phyloP scores from a whole-genome alignment of 108 stramenopile species.

The Skeletonema grethae region DNA sequence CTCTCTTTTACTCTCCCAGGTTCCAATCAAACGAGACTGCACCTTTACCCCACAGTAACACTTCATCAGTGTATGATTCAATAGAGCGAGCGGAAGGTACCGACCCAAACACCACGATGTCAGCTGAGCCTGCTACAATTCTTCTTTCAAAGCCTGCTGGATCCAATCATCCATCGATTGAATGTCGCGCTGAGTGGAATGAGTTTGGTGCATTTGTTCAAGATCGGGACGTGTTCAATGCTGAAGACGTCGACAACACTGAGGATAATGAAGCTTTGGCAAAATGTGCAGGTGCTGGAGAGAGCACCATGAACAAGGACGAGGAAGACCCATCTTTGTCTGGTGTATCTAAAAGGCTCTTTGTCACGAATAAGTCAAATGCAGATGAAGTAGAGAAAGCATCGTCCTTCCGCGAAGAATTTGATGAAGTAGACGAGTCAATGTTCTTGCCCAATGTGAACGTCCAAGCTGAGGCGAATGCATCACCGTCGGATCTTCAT shows the following conservation, averaged over 20 bases:
- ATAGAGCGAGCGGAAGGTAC: not conserved
- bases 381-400: not conserved
- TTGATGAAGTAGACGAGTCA: not conserved
- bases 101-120: not conserved
- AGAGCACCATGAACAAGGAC: too few species aligned
- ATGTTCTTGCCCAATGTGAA: not conserved
- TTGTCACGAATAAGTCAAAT: not conserved
- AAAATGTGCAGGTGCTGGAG: not conserved
- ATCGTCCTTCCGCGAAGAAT: not conserved
- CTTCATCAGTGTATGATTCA: not conserved
- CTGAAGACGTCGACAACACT: not conserved
- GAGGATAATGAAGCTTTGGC: not conserved
- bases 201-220: not conserved
- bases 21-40: not conserved
- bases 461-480: not conserved
- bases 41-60: slow-evolving; percentile 2
- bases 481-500: not conserved
- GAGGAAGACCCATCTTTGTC: not conserved
- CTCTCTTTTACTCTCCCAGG: slow-evolving; percentile 4
- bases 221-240: not conserved
- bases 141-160: not conserved
- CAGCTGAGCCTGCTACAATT: not conserved
- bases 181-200: not conserved
- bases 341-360: not conserved
- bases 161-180: not conserved